Evolutionary conservation across 306 rosid genomes (phyloP), one percentile per base, ranked within the genome.

Genomic region (Begonia loranthoides): DNA sequence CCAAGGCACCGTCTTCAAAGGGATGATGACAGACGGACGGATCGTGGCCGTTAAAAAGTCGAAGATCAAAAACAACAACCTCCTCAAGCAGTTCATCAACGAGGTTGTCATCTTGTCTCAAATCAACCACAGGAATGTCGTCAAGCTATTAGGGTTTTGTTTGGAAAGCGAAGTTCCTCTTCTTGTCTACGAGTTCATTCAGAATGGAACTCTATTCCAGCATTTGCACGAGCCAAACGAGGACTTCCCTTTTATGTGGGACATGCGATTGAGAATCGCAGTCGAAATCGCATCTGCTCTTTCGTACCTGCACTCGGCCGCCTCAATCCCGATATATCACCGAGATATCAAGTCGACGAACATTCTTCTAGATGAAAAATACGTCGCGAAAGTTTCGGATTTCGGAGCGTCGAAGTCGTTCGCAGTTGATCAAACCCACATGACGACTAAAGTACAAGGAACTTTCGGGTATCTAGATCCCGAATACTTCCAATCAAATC

Each of bases 401-500:
- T 71, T 66, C 43, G 94, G 84, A 22, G 64, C 87, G 33, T 76
- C 87, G 16, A 83, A 73, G 67, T 66, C 81, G 16, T 65, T 83
- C 1, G 72, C 78, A 0, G 13, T 49, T 17, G 83, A 79, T 54
- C 74, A 57, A 66, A 76, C 92, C 55, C 87, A 83, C 55, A 57
- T 83, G 4, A 83, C 82, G 15, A 76, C 83, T 34, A 55, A 38
- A 34, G 76, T 82, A 2, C 65, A 64, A 39, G 93, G 93, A 41
- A 82, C 87, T 49, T 71, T 76, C 9, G 93, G 87, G 13, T 82
- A 82, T 66, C 62, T 82, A 9, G 93, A 79, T 60, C 93, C 93
- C 1, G 87, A 69, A 56, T 82, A 73, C 59, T 79, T 79, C 15
- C 81, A 65, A 24, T 66, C 79, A 12, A 64, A 77, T 59, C 71